phyloP scores from a whole-genome alignment of 2,329 filamentous ascomycete species.

The Pyrenophora tritici-repentis region DNA sequence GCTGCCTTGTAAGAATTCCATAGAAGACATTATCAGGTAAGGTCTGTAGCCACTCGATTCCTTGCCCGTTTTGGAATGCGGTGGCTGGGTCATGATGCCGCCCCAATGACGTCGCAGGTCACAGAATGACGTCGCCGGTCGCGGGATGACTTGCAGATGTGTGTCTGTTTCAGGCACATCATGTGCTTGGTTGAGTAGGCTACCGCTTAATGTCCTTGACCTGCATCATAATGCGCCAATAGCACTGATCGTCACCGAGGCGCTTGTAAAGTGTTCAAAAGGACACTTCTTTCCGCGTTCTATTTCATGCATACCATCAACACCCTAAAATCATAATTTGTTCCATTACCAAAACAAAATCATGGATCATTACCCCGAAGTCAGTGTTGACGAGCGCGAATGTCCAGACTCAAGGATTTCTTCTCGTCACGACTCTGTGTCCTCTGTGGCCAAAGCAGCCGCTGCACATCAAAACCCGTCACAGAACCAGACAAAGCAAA shows the following conservation, averaged over 20 bases:
- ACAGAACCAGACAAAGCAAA: not conserved
- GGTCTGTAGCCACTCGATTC: constrained; percentile 4
- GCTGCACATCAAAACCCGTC: not conserved
- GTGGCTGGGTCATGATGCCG: constrained; percentile 15
- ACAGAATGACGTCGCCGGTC: constrained; percentile 13
- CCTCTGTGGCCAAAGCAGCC: constrained; percentile 17
- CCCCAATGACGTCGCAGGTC: constrained; percentile 19
- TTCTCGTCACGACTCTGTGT: constrained; percentile 25
- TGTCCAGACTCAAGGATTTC: constrained; percentile 16
- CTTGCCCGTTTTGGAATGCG: constrained; percentile 17
- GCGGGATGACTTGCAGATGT: constrained; percentile 12
- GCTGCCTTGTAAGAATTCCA: too few species aligned
- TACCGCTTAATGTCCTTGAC: constrained; percentile 3
- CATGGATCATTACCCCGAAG: constrained; percentile 34
- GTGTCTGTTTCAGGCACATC: constrained; percentile 7
- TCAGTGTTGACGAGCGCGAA: constrained; percentile 28
- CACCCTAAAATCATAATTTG: not conserved
- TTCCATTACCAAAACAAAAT: constrained; percentile 1
- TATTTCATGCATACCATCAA: not conserved
- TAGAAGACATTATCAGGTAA: too few species aligned
- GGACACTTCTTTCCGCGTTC: not conserved
- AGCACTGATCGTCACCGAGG: not conserved
- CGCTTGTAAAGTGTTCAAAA: not conserved
- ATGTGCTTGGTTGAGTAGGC: constrained; percentile 9
- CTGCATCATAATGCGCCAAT: constrained; percentile 4